phyloP scores from a whole-genome alignment of 2,329 filamentous ascomycete genomes.

The Ophiostoma ips region DNA sequence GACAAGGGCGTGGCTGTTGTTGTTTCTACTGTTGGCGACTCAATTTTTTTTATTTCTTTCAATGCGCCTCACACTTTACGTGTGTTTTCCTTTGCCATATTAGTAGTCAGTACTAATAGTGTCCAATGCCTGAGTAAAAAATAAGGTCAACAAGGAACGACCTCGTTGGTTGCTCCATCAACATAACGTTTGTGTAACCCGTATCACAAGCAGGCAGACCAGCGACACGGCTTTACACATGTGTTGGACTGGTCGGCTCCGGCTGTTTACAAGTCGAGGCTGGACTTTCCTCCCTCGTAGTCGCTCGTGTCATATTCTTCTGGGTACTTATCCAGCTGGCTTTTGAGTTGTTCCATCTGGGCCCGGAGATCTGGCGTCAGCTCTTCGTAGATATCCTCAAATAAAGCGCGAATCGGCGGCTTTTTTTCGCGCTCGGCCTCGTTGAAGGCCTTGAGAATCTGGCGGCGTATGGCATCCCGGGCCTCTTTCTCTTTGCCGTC shows the following conservation, averaged over 20 bases:
- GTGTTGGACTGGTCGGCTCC: neutral
- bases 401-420: slow-evolving; percentile 56
- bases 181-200: neutral
- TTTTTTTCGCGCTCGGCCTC: slow-evolving; percentile 74
- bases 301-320: slow-evolving; percentile 64
- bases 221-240: too few species aligned
- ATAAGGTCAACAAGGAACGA: too few species aligned
- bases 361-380: slow-evolving; percentile 46
- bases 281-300: slow-evolving; percentile 19
- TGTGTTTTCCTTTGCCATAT: too few species aligned
- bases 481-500: slow-evolving; percentile 58
- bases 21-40: too few species aligned
- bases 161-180: neutral
- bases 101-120: too few species aligned
- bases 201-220: too few species aligned
- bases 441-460: slow-evolving; percentile 71
- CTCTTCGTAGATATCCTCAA: slow-evolving; percentile 81
- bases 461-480: slow-evolving; percentile 25
- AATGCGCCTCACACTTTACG: too few species aligned
- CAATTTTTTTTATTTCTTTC: too few species aligned
- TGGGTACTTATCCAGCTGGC: slow-evolving; percentile 73
- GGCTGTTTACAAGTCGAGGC: neutral
- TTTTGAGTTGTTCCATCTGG: slow-evolving; percentile 62
- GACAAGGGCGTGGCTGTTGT: too few species aligned
- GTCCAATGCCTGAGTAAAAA: too few species aligned